A percentile compares a stretch with the other conserved stretches of the same genome.
phyloP scores from a whole-genome alignment of 352 stramenopile species.

The Pythium aphanidermatum region DNA sequence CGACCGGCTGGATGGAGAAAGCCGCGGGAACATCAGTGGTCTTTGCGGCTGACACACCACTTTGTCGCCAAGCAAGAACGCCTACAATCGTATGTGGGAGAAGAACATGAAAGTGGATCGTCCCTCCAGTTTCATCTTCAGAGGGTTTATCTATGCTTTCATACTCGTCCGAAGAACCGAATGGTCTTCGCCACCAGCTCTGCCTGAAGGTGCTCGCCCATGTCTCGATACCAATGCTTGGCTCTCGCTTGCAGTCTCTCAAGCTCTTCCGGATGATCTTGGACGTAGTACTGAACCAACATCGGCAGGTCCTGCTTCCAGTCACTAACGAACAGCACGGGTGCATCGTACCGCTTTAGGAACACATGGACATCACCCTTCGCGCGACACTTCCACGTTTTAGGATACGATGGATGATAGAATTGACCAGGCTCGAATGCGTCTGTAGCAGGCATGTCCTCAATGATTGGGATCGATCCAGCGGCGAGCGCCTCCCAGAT shows the following conservation, averaged over 20 bases:
- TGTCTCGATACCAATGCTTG: slow-evolving; percentile 30
- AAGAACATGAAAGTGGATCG: no score
- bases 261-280: slow-evolving; percentile 24
- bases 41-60: background rate
- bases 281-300: slow-evolving; percentile 32
- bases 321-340: slow-evolving; percentile 51
- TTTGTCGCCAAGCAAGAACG: no score
- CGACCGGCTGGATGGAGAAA: background rate
- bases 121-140: no score
- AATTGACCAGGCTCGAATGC: slow-evolving; percentile 33
- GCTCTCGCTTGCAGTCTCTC: slow-evolving; percentile 25
- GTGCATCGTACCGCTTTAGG: slow-evolving; percentile 38
- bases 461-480: slow-evolving; percentile 57
- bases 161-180: background rate
- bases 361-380: slow-evolving; percentile 44
- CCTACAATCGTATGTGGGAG: no score
- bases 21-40: background rate
- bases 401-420: slow-evolving; percentile 52
- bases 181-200: slow-evolving; percentile 10
- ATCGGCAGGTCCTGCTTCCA: slow-evolving; percentile 45
- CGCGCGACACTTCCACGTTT: slow-evolving; percentile 44
- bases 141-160: background rate
- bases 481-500: slow-evolving; percentile 63
- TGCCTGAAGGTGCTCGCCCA: slow-evolving; percentile 41
- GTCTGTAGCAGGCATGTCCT: slow-evolving; percentile 30